Percentiles rank a stretch among this genome's conserved stretches.
Evolutionary conservation across 768 basidiomycete species (phyloP).

Genomic region (Suillus americanus): DNA sequence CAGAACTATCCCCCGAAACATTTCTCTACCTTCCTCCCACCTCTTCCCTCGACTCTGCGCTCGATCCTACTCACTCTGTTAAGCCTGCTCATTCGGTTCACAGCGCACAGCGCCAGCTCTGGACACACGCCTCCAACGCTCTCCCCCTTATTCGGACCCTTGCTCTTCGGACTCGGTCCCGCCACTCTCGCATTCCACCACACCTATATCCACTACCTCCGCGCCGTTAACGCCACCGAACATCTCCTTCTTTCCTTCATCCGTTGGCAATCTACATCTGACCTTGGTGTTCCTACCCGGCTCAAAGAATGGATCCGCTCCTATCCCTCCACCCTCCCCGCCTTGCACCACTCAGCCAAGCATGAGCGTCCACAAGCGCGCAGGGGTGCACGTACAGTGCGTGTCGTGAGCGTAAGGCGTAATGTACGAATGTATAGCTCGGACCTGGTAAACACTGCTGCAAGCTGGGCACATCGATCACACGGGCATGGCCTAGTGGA

Average conservation of each 20-base stretch:
- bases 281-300: constrained; percentile 74
- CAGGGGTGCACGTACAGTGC: constrained; percentile 73
- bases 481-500: constrained; percentile 42
- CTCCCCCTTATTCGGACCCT: constrained; percentile 84
- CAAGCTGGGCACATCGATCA: constrained; percentile 45
- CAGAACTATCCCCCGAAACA: constrained; percentile 68
- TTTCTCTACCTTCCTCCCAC: constrained; percentile 66
- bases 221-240: constrained; percentile 84
- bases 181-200: constrained; percentile 51
- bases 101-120: constrained; percentile 79
- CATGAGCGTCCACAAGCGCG: constrained; percentile 61
- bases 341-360: constrained; percentile 49
- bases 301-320: constrained; percentile 90
- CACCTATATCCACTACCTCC: constrained; percentile 71
- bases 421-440: constrained; percentile 86
- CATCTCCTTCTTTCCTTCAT: constrained; percentile 91
- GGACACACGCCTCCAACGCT: constrained; percentile 92
- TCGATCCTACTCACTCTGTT: constrained; percentile 69
- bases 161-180: constrained; percentile 79
- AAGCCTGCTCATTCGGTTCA: constrained; percentile 77
- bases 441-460: constrained; percentile 73
- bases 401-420: constrained; percentile 73
- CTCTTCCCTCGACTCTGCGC: constrained; percentile 52
- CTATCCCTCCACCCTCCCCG: constrained; percentile 79
- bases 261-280: constrained; percentile 56